These are phyloP conservation scores for Cyanidioschyzon merolae DNA, from an alignment of 23 red algal species.

Conservation along the genomic window DNA sequence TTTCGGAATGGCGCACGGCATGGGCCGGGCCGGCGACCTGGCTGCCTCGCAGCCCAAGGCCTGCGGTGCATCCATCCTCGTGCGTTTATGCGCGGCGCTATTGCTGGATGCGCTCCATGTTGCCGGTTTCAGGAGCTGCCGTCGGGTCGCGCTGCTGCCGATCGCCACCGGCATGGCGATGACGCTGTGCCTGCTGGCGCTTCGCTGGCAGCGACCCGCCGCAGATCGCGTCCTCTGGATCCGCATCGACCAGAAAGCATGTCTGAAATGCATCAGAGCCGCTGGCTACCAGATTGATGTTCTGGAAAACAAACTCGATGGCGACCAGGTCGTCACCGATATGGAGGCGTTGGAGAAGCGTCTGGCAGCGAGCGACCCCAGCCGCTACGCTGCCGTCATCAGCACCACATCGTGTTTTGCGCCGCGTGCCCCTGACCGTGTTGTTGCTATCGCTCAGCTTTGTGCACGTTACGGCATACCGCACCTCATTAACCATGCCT, in stretches of 20 bases:
- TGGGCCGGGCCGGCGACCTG: constrained; percentile 36
- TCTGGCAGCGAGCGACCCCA: neutral
- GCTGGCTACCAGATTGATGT: constrained; percentile 24
- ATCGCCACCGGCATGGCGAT: constrained; percentile 39
- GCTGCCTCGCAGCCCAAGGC: constrained; percentile 36
- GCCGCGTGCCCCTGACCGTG: constrained; percentile 31
- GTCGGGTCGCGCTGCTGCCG: constrained; percentile 18
- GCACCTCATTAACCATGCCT: constrained; percentile 42
- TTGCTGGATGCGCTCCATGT: constrained; percentile 20
- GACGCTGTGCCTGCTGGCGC: constrained; percentile 26
- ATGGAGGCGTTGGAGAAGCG: neutral
- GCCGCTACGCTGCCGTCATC: constrained; percentile 20
- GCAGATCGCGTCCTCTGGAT: constrained; percentile 15
- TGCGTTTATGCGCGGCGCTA: neutral
- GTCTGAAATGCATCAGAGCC: constrained; percentile 28
- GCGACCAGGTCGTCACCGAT: constrained; percentile 22
- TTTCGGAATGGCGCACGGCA: constrained; percentile 31
- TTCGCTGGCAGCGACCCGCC: constrained; percentile 16
- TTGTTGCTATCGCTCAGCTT: constrained; percentile 11
- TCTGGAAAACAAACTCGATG: constrained; percentile 13
- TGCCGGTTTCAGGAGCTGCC: constrained; percentile 20
- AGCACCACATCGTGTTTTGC: constrained; percentile 36
- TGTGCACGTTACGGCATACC: constrained; percentile 21
- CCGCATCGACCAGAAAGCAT: constrained; percentile 38
- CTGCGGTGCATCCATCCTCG: constrained; percentile 27